Evolutionary conservation across 352 stramenopile species (phyloP), one percentile per base, ranked within the genome.

Genomic region (Phytophthora europaea): DNA sequence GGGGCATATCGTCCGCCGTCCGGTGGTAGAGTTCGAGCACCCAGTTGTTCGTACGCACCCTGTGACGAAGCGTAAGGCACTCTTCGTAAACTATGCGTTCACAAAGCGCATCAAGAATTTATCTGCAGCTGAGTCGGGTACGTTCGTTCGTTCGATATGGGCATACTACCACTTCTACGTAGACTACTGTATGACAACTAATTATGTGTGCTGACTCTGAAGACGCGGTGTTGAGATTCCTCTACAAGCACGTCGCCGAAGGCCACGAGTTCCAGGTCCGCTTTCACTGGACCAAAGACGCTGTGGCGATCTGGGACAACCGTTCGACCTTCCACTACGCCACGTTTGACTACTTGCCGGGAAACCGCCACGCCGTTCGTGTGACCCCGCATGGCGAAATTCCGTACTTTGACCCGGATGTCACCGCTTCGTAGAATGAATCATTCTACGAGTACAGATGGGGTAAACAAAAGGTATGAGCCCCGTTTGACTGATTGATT

Each of bases 21-120:
- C 70, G 8, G 57, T 67, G 15, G 76, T 82, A 15, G 76, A 79
- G 60, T 79, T 76, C 3, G 74, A 81, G 33, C 80, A 87, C 64
- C 77, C 80, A 2, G 69, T 87, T 15, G 67, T 87, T 23, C 78
- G 78, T 38, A 87, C 76, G 10, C 80, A 87, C 52, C 80, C 80
- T n/a, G 59, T 65, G 28, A 65, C 45, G 22, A 65, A 50, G 45
- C 45, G 59, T 13, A 65, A 65, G 22, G 43, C 59, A 20, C 59
- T 65, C 6, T 65, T 65, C 31, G 59, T 65, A 18, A 65, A 65
- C 23, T 28, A 45, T 36, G 59, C 26, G 45, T 65, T 65, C 59
- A 65, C 59, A 6, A 65, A 65, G 28, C 59, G 59, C 45, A 65
- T 65, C 18, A 56, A 57, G 28, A 55, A 65, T 13, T 31, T 65